These are phyloP conservation scores for Phialemoniopsis sp. DNA, from an alignment of 2,329 filamentous ascomycete species.

Conservation along the genomic window DNA sequence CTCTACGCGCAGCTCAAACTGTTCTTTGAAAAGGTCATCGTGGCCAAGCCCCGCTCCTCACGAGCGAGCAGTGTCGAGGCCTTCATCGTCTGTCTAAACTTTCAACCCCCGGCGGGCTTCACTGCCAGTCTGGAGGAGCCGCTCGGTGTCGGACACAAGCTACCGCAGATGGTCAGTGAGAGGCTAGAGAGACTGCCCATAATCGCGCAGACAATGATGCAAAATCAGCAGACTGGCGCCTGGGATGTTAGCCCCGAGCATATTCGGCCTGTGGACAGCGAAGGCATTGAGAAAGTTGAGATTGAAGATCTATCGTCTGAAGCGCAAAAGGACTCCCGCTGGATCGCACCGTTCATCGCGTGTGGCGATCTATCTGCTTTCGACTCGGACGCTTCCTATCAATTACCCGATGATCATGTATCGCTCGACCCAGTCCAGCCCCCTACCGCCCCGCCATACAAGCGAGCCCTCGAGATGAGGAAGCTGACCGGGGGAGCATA, in stretches of 20 bases:
- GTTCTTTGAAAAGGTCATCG: constrained; percentile 81
- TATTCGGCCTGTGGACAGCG: neutral
- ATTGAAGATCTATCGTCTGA: constrained; percentile 39
- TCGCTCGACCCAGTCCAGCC: constrained; percentile 91
- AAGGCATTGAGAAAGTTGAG: constrained; percentile 41
- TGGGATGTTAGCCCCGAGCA: constrained; percentile 29
- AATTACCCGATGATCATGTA: constrained; percentile 79
- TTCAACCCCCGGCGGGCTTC: constrained; percentile 74
- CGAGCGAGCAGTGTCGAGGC: constrained; percentile 96
- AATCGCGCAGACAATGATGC: constrained; percentile 35
- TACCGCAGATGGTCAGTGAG: constrained; percentile 45
- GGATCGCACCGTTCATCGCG: constrained; percentile 96
- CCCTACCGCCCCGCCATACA: constrained; percentile 93
- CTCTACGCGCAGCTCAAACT: constrained; percentile 91
- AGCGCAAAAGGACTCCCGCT: constrained; percentile 48
- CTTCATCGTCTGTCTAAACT: constrained; percentile 92
- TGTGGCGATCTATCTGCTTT: constrained; percentile 93
- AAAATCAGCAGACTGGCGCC: constrained; percentile 37
- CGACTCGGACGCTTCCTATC: constrained; percentile 93
- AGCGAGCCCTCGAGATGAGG: constrained; percentile 80
- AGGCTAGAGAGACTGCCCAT: constrained; percentile 33
- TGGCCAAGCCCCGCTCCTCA: constrained; percentile 91
- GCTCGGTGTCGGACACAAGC: constrained; percentile 57
- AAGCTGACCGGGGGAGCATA: constrained; percentile 73
- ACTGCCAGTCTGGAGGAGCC: constrained; percentile 72